Base-by-base conservation (phyloP, 768 basidiomycete species). In the Rhizopogon vulgaris region DNA sequence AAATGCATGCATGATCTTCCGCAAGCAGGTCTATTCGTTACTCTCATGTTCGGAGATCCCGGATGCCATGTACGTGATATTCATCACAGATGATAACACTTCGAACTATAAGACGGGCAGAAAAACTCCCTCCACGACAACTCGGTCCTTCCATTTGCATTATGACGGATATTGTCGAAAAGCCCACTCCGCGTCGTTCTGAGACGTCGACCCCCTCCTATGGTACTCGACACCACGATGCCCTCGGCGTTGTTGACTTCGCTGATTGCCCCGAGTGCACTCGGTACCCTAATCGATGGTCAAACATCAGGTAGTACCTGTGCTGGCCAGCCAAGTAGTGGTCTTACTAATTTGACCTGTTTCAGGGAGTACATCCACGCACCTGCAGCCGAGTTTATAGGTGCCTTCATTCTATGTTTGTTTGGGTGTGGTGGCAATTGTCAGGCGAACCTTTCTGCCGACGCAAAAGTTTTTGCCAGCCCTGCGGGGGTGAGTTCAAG, bases 301-400 rank as follows among this genome's bases (percentile, higher is more conserved):
- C 75, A 25, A 69, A 59, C 52, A 72, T 72, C 43, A 71, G 79
- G 80, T 79, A 59, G 37, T 71, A 59, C 12, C 10, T 28, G 17
- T 47, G 27, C 15, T 43, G 8, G 53, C 43, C 28, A n/a, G 10
- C 38, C 30, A 32, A 38, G 30, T 17, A 17, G 24, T 7, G 36
- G 14, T n/a, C 11, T 22, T 8, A 11, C 8, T 38, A 52, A 17
- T 27, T 22, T 11, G 4, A 25, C 8, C 11, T n/a, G 11, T 41
- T 48, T 39, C 37, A 76, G 78, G 11, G 63, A 70, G 41, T 56
- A 61, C 41, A 58, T 82, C 25, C 67, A 73, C 45, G 82, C 83
- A 63, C 73, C 78, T 27, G 72, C 70, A 22, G 82, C 78, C 14
- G 82, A 83, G 62, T 79, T 82, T 55, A 59, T 81, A 38, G 80